Evolutionary conservation across 192 early-diverging fungal genomes (phyloP).

Genomic region (Geranomyces michiganensis): DNA sequence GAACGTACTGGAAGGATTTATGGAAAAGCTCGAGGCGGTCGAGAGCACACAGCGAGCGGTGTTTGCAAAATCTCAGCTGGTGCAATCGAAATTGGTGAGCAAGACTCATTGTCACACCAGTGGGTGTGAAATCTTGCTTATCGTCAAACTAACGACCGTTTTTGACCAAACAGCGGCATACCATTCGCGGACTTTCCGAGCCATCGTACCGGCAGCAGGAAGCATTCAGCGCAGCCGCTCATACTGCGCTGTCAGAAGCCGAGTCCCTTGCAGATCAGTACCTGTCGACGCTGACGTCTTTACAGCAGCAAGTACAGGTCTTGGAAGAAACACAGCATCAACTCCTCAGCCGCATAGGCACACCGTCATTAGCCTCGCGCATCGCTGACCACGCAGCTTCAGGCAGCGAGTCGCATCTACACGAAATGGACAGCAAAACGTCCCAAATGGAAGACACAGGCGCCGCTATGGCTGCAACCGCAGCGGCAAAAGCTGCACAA

Average conservation of each 20-base stretch:
- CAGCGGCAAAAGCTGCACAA: background rate
- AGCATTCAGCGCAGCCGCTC: background rate
- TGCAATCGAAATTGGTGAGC: slow-evolving; percentile 11
- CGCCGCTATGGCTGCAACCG: slow-evolving; percentile 1
- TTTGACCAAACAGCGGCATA: slow-evolving; percentile 13
- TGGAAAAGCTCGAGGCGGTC: slow-evolving; percentile 16
- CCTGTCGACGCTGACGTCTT: slow-evolving; percentile 6
- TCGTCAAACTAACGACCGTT: background rate
- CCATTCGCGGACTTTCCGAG: slow-evolving; percentile 10
- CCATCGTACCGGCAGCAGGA: slow-evolving; percentile 8
- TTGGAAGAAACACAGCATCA: slow-evolving; percentile 31
- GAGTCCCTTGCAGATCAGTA: slow-evolving; percentile 28
- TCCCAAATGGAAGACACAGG: background rate
- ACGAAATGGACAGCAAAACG: slow-evolving; percentile 4
- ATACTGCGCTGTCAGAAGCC: background rate
- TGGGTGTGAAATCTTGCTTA: too few relatives aligned
- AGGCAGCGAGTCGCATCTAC: slow-evolving; percentile 7
- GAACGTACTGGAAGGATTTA: background rate
- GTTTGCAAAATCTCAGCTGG: background rate
- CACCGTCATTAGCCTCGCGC: background rate
- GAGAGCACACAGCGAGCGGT: slow-evolving; percentile 4
- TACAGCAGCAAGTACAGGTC: slow-evolving; percentile 8
- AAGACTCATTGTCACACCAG: background rate
- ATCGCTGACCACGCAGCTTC: background rate
- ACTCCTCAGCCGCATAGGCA: slow-evolving; percentile 6